These are phyloP conservation scores for Verticillium longisporum DNA, from an alignment of 2,329 filamentous ascomycete genomes.

Conservation along the genomic window DNA sequence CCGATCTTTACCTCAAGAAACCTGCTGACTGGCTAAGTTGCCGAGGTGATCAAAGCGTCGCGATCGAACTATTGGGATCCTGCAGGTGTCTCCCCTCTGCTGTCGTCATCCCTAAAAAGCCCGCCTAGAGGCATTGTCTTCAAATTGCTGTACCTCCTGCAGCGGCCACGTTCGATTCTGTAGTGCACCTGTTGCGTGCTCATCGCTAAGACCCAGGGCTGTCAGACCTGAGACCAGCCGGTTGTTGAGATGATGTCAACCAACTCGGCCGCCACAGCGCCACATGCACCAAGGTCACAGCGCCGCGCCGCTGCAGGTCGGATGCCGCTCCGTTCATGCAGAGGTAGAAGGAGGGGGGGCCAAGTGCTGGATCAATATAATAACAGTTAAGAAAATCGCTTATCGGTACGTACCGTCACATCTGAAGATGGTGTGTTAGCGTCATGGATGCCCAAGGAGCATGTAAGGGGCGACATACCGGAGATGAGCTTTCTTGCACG, in stretches of 20 bases:
- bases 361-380: neutral
- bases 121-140: neutral
- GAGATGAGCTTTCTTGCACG: constrained; percentile 79
- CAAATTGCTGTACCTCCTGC: neutral
- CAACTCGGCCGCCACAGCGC: constrained; percentile 12
- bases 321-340: neutral
- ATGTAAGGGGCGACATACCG: constrained; percentile 35
- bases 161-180: neutral
- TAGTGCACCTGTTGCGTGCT: neutral
- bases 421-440: constrained; percentile 25
- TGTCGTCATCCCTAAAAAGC: neutral
- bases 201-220: neutral
- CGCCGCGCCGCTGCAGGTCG: constrained; percentile 11
- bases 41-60: neutral
- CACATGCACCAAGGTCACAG: constrained; percentile 13
- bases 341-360: neutral
- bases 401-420: constrained; percentile 53
- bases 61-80: neutral
- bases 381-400: constrained; percentile 1
- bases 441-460: neutral
- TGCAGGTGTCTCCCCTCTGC: neutral
- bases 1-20: neutral
- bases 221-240: constrained; percentile 12
- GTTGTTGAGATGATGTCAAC: constrained; percentile 18
- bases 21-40: neutral